Conservation (phyloP, 2,329 filamentous ascomycete genomes). For the Botrytis pseudocinerea region DNA sequence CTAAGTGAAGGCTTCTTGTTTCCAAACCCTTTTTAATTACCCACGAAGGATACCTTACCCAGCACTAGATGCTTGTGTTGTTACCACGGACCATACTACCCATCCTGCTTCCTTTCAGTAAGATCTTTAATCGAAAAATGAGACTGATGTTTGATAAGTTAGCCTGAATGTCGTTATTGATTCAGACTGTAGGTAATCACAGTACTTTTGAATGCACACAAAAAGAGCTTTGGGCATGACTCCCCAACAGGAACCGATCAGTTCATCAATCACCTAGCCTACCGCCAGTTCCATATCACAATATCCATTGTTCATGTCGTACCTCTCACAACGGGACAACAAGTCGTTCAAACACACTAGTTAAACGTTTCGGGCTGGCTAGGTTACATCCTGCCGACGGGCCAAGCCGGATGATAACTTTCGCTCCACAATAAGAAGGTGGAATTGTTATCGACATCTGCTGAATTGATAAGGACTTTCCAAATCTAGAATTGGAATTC, state of each 20-base stretch:
- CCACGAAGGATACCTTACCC: background rate
- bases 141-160: accelerated
- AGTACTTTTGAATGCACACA: background rate
- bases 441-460: background rate
- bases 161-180: background rate
- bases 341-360: background rate
- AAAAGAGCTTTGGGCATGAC: background rate
- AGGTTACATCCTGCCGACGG: background rate
- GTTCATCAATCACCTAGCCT: background rate
- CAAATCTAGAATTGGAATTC: background rate
- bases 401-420: background rate
- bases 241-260: background rate
- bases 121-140: background rate
- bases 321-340: no score
- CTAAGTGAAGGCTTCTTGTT: background rate
- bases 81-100: background rate
- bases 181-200: background rate
- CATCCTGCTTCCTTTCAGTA: background rate
- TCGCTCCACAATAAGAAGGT: conserved; percentile 4
- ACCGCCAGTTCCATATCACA: background rate
- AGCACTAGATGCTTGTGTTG: background rate
- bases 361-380: background rate
- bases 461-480: background rate
- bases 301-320: no score
- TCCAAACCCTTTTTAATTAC: background rate